A percentile compares a stretch with the other conserved stretches of the same genome.
phyloP scores from a whole-genome alignment of 2,329 filamentous ascomycete genomes.

The Alternaria rosae region DNA sequence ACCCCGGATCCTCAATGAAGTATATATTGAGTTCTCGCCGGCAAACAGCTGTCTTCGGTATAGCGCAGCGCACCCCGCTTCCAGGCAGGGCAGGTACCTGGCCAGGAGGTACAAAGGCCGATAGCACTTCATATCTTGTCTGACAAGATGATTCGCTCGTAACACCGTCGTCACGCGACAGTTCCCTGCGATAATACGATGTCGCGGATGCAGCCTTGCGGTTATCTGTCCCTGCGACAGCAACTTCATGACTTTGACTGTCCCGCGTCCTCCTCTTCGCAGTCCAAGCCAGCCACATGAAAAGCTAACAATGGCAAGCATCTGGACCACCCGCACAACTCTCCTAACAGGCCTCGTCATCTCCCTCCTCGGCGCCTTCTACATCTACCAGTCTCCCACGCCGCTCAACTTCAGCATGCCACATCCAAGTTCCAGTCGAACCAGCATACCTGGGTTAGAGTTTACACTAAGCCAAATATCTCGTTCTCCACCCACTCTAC shows the following conservation, averaged over 20 bases:
- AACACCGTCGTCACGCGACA: neutral
- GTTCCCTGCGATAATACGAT: neutral
- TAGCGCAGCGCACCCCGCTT: constrained; percentile 7
- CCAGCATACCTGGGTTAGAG: constrained; percentile 36
- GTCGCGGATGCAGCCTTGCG: neutral
- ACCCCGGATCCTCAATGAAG: neutral
- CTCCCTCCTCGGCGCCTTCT: constrained; percentile 39
- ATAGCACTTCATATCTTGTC: neutral
- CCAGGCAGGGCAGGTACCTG: constrained; percentile 4
- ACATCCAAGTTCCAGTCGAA: constrained; percentile 1
- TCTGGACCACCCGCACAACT: constrained; percentile 39
- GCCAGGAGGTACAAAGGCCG: neutral
- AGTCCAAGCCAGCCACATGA: neutral
- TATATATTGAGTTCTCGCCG: neutral
- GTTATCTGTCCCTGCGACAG: neutral
- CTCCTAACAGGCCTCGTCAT: constrained; percentile 35
- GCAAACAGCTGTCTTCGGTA: neutral
- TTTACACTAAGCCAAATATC: constrained; percentile 41
- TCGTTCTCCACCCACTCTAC: constrained; percentile 40
- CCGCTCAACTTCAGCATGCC: constrained; percentile 35
- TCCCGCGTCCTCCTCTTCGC: neutral
- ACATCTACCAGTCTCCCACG: constrained; percentile 34
- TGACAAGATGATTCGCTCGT: constrained; percentile 5
- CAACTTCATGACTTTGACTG: neutral
- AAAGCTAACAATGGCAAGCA: constrained; percentile 21